These are phyloP conservation scores for Knoxdaviesia capensis DNA, from an alignment of 2,329 filamentous ascomycete species.

Conservation along the genomic window DNA sequence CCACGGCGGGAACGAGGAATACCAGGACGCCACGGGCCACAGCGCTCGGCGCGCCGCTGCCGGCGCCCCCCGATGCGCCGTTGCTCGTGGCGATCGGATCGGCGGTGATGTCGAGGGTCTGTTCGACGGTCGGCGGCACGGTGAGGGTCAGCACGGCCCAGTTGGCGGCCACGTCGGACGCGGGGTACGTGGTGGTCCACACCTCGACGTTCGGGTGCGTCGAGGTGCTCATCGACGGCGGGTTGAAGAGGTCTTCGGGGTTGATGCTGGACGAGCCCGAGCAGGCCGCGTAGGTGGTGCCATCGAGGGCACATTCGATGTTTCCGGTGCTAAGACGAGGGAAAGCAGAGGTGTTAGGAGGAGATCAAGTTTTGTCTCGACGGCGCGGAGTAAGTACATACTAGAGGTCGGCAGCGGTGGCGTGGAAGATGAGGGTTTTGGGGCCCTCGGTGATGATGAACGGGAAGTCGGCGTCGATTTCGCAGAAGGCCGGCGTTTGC, in stretches of 20 bases:
- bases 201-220: slow-evolving; percentile 19
- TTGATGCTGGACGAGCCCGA: slow-evolving; percentile 26
- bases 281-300: slow-evolving; percentile 23
- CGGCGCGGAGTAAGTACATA: slow-evolving; percentile 9
- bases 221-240: slow-evolving; percentile 1
- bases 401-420: slow-evolving; percentile 21
- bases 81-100: slow-evolving; percentile 8
- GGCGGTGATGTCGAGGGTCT: slow-evolving; percentile 9
- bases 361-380: neutral
- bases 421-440: slow-evolving; percentile 21
- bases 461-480: slow-evolving; percentile 23
- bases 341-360: neutral
- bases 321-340: slow-evolving; percentile 17
- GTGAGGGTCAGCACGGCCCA: slow-evolving; percentile 25
- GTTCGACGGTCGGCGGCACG: slow-evolving; percentile 13
- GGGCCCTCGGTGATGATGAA: slow-evolving; percentile 26
- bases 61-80: slow-evolving; percentile 1
- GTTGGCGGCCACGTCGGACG: slow-evolving; percentile 14
- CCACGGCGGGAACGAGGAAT: too few species aligned
- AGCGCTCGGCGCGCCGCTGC: neutral
- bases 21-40: neutral
- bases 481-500: slow-evolving; percentile 18
- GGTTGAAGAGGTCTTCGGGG: slow-evolving; percentile 16
- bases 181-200: slow-evolving; percentile 24
- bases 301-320: slow-evolving; percentile 20